phyloP scores from a whole-genome alignment of 768 basidiomycete species.

The Chalciporus pseudorubinellus region DNA sequence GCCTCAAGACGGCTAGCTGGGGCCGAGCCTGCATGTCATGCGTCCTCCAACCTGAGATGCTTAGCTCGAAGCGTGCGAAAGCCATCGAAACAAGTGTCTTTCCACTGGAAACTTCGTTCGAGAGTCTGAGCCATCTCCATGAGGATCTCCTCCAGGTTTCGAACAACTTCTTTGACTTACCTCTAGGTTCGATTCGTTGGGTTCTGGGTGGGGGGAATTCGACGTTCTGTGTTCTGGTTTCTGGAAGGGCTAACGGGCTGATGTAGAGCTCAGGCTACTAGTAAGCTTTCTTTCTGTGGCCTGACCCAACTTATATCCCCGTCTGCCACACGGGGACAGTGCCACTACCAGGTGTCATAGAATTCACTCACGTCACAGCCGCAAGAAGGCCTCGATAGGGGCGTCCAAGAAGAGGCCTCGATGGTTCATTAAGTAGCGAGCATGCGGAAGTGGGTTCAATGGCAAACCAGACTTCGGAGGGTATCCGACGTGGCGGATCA shows the following conservation, averaged over 20 bases:
- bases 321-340: conserved; percentile 25
- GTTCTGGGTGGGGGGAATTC: background rate
- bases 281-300: background rate
- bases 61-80: conserved; percentile 27
- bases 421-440: conserved; percentile 9
- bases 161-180: background rate
- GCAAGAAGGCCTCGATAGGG: conserved; percentile 18
- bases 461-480: conserved; percentile 3
- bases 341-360: conserved; percentile 28
- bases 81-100: conserved; percentile 10
- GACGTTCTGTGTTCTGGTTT: background rate
- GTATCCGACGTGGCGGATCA: background rate
- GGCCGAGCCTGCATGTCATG: conserved; percentile 20
- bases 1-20: conserved; percentile 20
- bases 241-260: conserved; percentile 5
- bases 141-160: background rate
- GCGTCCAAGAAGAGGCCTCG: background rate
- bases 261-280: conserved; percentile 1
- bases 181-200: background rate
- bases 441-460: conserved; percentile 6
- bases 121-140: background rate
- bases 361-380: conserved; percentile 20
- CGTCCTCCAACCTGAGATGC: conserved; percentile 20
- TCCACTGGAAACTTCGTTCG: background rate
- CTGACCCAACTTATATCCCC: conserved; percentile 18